Evolutionary conservation across 306 rosid genomes (phyloP), one percentile per base, ranked within the genome.

Genomic region (Cucumis melo): DNA sequence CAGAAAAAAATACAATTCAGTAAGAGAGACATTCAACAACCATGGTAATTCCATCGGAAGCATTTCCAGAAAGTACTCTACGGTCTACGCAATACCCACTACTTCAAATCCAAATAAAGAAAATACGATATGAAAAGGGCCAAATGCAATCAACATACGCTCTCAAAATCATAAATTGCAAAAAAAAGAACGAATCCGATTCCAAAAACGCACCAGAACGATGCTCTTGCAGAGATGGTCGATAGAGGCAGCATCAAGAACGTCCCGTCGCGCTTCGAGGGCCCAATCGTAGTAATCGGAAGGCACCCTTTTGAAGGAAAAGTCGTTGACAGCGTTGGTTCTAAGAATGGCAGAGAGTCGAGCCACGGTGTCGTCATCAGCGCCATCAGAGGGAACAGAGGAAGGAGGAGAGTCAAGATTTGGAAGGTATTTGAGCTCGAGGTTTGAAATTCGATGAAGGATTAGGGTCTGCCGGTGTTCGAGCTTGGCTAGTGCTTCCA

Each of bases 221-320:
- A 93, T 91, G 90, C 93, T 93, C 88, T 93, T 93, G 89, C 98
- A 93, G 77, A 93, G 98, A 81, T 93, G 97, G 20, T 91, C 46
- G 64, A 88, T 39, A 6, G 97, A 91, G 15, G 91, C 84, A 23
- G 98, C 96, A 44, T 68, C 73, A 66, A 93, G 91, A 50, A 84
- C 84, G 34, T 87, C 89, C 5, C 97, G 89, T 8, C 97, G 90
- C 32, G 84, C 77, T 77, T 93, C 96, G 56, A 91, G 88, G n/a
- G 97, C 74, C 92, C 89, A 93, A 10, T 88, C 89, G 87, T 93
- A 91, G 87, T 91, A 93, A 80, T 90, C 86, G 50, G 84, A 51
- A 17, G 96, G 81, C 55, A 93, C 98, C 51, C 84, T 80, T 54
- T 87, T 90, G 90, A 93, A 93, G 65, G 87, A 71, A 88, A 91